These are phyloP conservation scores for Epichloe sibirici DNA, from an alignment of 2,329 filamentous ascomycete genomes.

Conservation along the genomic window DNA sequence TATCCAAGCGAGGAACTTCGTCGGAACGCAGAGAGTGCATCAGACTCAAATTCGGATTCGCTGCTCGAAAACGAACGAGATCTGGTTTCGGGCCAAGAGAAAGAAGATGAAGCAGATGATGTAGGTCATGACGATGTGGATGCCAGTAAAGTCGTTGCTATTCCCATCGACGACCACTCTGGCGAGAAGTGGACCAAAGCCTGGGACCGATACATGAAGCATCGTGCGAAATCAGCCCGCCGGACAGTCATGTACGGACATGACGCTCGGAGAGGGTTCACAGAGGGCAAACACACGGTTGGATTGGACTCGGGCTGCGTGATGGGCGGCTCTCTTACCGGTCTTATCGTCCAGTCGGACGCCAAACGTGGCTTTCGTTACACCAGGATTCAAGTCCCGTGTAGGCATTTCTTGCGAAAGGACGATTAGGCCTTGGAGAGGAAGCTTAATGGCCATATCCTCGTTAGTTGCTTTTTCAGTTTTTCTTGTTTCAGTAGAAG, in stretches of 20 bases:
- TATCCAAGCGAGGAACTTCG: constrained; percentile 31
- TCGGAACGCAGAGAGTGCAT: constrained; percentile 18
- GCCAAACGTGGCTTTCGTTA: constrained; percentile 22
- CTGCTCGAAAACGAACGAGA: neutral
- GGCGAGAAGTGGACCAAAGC: constrained; percentile 57
- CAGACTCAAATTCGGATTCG: neutral
- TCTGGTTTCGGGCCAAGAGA: neutral
- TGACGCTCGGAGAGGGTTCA: constrained; percentile 60
- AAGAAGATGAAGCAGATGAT: constrained; percentile 9
- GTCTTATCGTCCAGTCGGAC: constrained; percentile 55
- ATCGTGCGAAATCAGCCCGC: constrained; percentile 20
- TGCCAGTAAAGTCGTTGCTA: constrained; percentile 15
- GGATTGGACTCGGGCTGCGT: constrained; percentile 81
- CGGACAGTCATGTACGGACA: constrained; percentile 79
- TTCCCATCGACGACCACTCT: constrained; percentile 29
- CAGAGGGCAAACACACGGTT: constrained; percentile 53
- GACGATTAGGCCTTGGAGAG: neutral
- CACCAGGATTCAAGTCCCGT: constrained; percentile 29
- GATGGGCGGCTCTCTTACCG: constrained; percentile 62
- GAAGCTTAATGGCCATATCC: neutral
- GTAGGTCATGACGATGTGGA: neutral
- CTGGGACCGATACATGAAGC: constrained; percentile 42
- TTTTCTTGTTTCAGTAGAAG: neutral
- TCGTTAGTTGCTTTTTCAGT: neutral
- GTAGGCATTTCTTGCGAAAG: constrained; percentile 11